A percentile compares a stretch with the other conserved stretches of the same genome.
Conservation (phyloP, 805 yeast species). For the Saccharomycopsis schoenii region DNA sequence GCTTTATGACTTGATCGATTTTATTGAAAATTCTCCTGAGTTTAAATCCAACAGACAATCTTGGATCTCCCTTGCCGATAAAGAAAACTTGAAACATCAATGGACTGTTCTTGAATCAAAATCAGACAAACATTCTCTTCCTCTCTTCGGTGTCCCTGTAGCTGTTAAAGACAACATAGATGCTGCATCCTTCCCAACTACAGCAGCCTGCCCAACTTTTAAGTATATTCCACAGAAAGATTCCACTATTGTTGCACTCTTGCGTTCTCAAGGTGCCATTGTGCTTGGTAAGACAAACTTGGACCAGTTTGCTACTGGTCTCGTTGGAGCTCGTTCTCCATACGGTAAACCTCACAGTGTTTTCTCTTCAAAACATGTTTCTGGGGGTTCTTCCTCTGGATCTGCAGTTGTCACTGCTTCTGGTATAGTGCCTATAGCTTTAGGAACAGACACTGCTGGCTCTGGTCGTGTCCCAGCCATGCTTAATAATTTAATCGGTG, state of each 20-base stretch:
- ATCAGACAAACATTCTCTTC: constrained; percentile 42
- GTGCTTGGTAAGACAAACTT: constrained; percentile 88
- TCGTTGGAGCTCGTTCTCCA: constrained; percentile 92
- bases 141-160: constrained; percentile 88
- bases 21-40: not conserved
- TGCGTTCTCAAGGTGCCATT: constrained; percentile 86
- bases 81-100: constrained; percentile 58
- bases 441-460: constrained; percentile 98
- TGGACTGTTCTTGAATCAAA: constrained; percentile 66
- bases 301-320: constrained; percentile 96
- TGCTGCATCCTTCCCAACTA: constrained; percentile 69
- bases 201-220: constrained; percentile 92
- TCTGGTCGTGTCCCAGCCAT: constrained; percentile 98
- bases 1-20: not conserved
- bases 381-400: constrained; percentile 96
- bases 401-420: constrained; percentile 87
- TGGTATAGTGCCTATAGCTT: constrained; percentile 79
- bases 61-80: constrained; percentile 75
- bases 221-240: constrained; percentile 60
- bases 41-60: constrained; percentile 54
- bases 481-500: constrained; percentile 80
- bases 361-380: constrained; percentile 65
- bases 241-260: constrained; percentile 61
- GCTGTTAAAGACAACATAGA: constrained; percentile 95
- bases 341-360: constrained; percentile 84